A percentile compares a stretch with the other conserved stretches of the same genome.
phyloP scores from a whole-genome alignment of 257 asterid species.

The Ballota nigra region DNA sequence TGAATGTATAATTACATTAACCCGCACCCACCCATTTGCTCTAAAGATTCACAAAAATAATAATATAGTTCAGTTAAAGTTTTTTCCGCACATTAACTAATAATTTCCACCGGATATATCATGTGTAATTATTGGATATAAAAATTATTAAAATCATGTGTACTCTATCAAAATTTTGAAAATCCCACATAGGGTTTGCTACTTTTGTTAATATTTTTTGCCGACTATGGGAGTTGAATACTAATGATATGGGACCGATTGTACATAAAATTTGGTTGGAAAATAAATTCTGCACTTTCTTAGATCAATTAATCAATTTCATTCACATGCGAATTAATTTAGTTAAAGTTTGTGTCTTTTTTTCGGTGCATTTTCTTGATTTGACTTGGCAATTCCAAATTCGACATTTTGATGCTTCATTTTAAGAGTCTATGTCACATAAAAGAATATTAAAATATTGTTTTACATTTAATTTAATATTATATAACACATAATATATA shows the following conservation, averaged over 20 bases:
- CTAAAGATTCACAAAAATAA: not conserved
- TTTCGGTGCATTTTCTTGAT: not conserved
- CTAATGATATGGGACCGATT: conserved; percentile 4
- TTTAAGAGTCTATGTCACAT: not conserved
- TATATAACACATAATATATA: not conserved
- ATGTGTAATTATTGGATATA: not conserved
- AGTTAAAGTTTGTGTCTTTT: not conserved
- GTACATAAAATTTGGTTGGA: conserved; percentile 16
- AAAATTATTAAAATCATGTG: no score
- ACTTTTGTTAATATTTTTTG: not conserved
- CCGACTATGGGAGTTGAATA: conserved; percentile 1
- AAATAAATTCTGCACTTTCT: conserved; percentile 5
- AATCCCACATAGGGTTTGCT: not conserved
- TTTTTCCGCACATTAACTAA: not conserved
- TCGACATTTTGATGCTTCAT: not conserved
- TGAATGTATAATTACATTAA: not conserved
- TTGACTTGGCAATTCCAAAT: not conserved
- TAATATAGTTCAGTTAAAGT: not conserved
- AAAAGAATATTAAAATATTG: not conserved
- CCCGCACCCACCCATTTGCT: not conserved
- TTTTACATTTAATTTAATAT: not conserved
- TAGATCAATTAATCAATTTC: conserved; percentile 18
- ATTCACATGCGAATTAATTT: not conserved
- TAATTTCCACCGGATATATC: not conserved
- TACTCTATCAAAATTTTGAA: not conserved